A percentile compares a stretch with the other conserved stretches of the same genome.
phyloP scores from a whole-genome alignment of 2,329 filamentous ascomycete species.

The Fusarium sp. region DNA sequence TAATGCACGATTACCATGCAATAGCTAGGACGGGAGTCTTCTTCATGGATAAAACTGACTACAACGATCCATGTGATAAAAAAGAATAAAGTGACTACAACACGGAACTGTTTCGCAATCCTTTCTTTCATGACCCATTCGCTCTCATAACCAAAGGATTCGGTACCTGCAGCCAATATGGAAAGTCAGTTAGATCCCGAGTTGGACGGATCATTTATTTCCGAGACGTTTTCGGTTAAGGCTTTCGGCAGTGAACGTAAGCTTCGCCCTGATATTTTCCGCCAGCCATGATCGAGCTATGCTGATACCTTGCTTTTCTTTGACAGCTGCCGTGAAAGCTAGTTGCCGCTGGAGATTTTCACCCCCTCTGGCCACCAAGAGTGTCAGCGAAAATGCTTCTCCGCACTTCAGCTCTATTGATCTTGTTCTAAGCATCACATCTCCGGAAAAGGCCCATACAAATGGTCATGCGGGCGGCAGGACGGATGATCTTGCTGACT shows the following conservation, averaged over 20 bases:
- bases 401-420: not conserved
- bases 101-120: not conserved
- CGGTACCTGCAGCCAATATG: not conserved
- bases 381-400: not conserved
- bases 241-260: not conserved
- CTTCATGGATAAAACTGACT: too few relatives aligned
- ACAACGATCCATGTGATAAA: not conserved
- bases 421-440: not conserved
- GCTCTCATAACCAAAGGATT: not conserved
- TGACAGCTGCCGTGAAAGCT: not conserved
- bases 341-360: not conserved
- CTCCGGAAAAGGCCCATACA: not conserved
- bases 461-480: not conserved
- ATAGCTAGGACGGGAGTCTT: too few relatives aligned
- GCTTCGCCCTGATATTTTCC: rapidly evolving
- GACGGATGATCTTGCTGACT: not conserved
- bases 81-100: not conserved
- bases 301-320: not conserved
- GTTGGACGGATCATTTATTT: not conserved
- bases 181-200: not conserved
- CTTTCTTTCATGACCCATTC: rapidly evolving
- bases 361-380: not conserved
- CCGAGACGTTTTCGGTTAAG: not conserved
- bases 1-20: too few relatives aligned
- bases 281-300: not conserved